Base-by-base conservation (phyloP, 2,329 filamentous ascomycete genomes). In the Penicillium sp. region DNA sequence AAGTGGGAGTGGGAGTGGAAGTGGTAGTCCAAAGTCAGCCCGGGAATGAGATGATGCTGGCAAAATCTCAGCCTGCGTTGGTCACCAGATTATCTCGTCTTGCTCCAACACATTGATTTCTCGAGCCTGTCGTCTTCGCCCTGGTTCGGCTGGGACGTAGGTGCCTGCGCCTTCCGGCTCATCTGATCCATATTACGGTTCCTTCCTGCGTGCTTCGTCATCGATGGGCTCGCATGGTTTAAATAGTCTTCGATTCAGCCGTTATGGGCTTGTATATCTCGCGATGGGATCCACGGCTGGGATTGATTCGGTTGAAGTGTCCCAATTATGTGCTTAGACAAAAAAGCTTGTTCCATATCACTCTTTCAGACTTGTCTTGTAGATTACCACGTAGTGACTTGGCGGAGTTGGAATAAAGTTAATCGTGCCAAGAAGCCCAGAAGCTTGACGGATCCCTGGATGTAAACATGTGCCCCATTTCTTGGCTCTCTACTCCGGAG, bases 1-100 rank as follows among this genome's bases (percentile, higher is more conserved):
- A 31, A 57, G 57, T 57, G 60, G 67, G 53, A 55, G 61, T 35
- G 63, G 32, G 6, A 40, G 65, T 48, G 63, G 62, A 32, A 64
- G 56, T 41, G 62, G 57, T 37, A 68, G 65, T 50, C 66, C 66
- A 15, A 57, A 55, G 41, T 67, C 64, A 43, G 52, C 52, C 11
- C 56, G 55, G 35, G 62, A 59, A 36, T 64, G 61, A 48, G 48
- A 50, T 32, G 2, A 10, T 23, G 15, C 26, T 10, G 17, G 26
- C 18, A 4, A 14, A 32, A n/a, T n/a, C 3, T 30, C 35, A 6
- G 6, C 6, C 22, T 23, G 22, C 22, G 6, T 6, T 6, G 22
- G 6, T 23, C 6, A 23, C 6, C 6, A 23, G 6, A 6, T 11
- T n/a, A 26, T 10, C 4, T 30, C 11, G 35, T 39, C 39, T 43